Evolutionary conservation across 192 early-diverging fungal genomes (phyloP), one percentile per base, ranked within the genome.

Genomic region (Allomyces macrogynus): DNA sequence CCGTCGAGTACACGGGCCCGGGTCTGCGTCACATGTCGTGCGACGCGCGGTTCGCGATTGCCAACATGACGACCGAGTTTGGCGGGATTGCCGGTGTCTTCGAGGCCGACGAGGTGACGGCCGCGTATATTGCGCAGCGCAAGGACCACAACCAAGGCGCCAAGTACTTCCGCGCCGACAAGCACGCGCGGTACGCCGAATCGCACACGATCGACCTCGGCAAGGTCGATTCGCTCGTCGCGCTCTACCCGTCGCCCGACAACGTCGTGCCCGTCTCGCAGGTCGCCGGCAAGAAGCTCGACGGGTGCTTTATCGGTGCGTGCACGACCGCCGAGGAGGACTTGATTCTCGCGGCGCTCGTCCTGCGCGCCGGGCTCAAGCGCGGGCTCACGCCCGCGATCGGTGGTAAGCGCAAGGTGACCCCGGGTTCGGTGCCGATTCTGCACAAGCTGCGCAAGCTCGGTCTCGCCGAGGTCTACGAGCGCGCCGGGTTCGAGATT

Each of bases 11-110:
- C 76, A 85, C 80, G 26, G 88, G 87, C 16, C 78, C 82, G 25
- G 87, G 86, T 18, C 68, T 88, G 43, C 80, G 87, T 73, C 80
- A 90, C 76, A 79, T 88, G 76, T 84, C 84, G 64, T 88, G 87
- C 74, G 87, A 90, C 73, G 87, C 85, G 27, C 80, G 88, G 61
- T 87, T 90, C 69, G 86, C 87, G 24, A 80, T 86, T 68, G 76
- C 87, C 70, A 87, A 87, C 78, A 90, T 90, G 87, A 79, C 84
- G 67, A 89, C 87, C 64, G 87, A 89, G 73, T 89, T 89, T 80
- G 87, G 87, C 64, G 87, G 84, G 64, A 89, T 89, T 74, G 87
- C 87, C 62, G 87, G 87, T 61, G 87, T 89, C 65, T 90, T 83
- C 72, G 86, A 82, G 72, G 81, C 80, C 40, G 84, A 88, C 65